Base-by-base conservation (phyloP, 2,329 filamentous ascomycete genomes). In the Xylaria sp. region DNA sequence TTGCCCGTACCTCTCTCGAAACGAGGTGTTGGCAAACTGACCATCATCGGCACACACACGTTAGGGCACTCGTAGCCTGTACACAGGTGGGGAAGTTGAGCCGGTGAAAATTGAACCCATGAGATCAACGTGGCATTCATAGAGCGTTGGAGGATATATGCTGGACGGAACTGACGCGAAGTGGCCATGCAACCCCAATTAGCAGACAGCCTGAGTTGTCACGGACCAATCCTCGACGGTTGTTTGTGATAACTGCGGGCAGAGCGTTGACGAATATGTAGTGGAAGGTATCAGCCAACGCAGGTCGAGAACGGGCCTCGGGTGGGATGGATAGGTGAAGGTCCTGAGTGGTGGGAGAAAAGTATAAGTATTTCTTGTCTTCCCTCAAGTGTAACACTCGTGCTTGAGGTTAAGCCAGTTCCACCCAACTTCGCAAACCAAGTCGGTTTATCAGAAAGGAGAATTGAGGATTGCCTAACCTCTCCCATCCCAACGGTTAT, bases 71-170 rank as follows among this genome's bases (percentile, higher is more conserved):
- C 59, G 60, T 61, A 60, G 61, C 59, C 52, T 59, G 58, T 61
- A 59, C 56, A 50, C 57, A 52, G 63, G 66, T 67, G 66, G 67
- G 65, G 67, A 67, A 63, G 45, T 60, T 59, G 51, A 64, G 56
- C 63, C 62, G 63, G 62, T 59, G 60, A 58, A 66, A 63, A 62
- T 63, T 60, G 58, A 63, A 64, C 58, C n/a, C 53, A 61, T 60
- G 56, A 52, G 61, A 63, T 63, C 67, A 66, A 70, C 69, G 69
- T 71, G 69, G 69, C 69, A 70, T 64, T 62, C 65, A 63, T 61
- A 61, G 59, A 68, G 61, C 60, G 59, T 63, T 63, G 57, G 59
- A 65, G 54, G 50, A 59, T 61, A 59, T 52, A 61, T 63, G 61
- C 63, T 64, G 63, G 63, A 64, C 63, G 54, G 61, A 60, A 57